phyloP scores from a whole-genome alignment of 192 early-diverging fungal species.

The Entomortierella parvispora region DNA sequence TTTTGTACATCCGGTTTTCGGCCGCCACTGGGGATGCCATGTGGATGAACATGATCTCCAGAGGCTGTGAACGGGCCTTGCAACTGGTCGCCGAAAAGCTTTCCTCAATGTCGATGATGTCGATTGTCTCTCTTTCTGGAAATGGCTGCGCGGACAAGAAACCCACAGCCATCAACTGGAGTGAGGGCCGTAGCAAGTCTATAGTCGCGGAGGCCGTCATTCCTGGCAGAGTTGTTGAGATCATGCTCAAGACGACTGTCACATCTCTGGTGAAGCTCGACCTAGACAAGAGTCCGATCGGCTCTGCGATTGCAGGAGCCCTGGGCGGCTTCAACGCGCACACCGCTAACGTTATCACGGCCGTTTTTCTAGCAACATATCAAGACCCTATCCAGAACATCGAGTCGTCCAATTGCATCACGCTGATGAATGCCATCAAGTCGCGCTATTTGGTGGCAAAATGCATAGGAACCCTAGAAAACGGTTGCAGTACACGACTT shows the following conservation, averaged over 20 bases:
- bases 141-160: constrained; percentile 99
- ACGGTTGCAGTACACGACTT: no score
- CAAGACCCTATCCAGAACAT: no score
- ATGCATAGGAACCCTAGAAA: no score
- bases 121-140: constrained; percentile 84
- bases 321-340: no score
- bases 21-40: constrained; percentile 95
- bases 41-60: constrained; percentile 99
- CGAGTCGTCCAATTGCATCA: no score
- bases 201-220: constrained; percentile 89
- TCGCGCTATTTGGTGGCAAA: no score
- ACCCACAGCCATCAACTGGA: constrained; percentile 97
- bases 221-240: constrained; percentile 78
- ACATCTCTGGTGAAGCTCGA: constrained; percentile 82
- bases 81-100: constrained; percentile 68
- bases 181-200: constrained; percentile 95
- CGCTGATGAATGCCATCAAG: no score
- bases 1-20: constrained; percentile 88
- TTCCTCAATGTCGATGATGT: constrained; percentile 82
- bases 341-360: no score
- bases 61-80: constrained; percentile 89
- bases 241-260: constrained; percentile 90
- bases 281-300: constrained; percentile 88
- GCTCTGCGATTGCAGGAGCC: constrained; percentile 95
- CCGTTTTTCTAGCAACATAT: no score